phyloP scores from a whole-genome alignment of 495 filamentous ascomycete species.

The Trichoderma reesei region DNA sequence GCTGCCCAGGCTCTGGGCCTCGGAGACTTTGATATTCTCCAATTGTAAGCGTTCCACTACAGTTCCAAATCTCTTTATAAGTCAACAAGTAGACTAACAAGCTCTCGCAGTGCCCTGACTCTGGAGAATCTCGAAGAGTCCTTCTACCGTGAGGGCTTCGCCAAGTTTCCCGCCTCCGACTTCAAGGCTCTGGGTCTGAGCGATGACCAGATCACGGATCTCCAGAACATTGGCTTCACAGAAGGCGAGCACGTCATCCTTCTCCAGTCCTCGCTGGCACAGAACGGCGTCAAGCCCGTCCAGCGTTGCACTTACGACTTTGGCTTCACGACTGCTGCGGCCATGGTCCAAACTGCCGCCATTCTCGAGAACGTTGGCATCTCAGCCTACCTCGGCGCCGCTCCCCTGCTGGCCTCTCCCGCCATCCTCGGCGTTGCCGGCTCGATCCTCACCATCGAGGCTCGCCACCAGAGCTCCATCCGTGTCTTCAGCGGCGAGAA shows the following conservation, averaged over 20 bases:
- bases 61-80: not conserved
- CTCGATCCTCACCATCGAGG: slow-evolving; percentile 51
- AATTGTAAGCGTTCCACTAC: slow-evolving; percentile 46
- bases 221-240: slow-evolving; percentile 35
- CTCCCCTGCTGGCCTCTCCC: slow-evolving; percentile 42
- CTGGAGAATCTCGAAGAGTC: slow-evolving; percentile 53
- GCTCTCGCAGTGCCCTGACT: slow-evolving; percentile 45
- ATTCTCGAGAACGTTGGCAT: slow-evolving; percentile 54
- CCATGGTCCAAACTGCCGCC: slow-evolving; percentile 50
- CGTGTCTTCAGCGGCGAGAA: slow-evolving; percentile 35
- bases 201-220: slow-evolving; percentile 26
- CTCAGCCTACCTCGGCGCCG: slow-evolving; percentile 53
- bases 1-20: slow-evolving; percentile 43
- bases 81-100: slow-evolving; percentile 13
- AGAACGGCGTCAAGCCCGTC: slow-evolving; percentile 45
- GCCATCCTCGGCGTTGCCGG: slow-evolving; percentile 47
- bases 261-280: slow-evolving; percentile 44
- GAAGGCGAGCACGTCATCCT: slow-evolving; percentile 49
- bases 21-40: slow-evolving; percentile 55
- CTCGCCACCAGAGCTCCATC: slow-evolving; percentile 53
- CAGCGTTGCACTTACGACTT: slow-evolving; percentile 54
- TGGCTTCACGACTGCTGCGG: slow-evolving; percentile 46
- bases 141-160: slow-evolving; percentile 54
- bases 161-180: slow-evolving; percentile 42
- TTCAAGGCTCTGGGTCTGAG: slow-evolving; percentile 27